Conservation (phyloP, 345 rosid genomes). For the Syzygium grande region DNA sequence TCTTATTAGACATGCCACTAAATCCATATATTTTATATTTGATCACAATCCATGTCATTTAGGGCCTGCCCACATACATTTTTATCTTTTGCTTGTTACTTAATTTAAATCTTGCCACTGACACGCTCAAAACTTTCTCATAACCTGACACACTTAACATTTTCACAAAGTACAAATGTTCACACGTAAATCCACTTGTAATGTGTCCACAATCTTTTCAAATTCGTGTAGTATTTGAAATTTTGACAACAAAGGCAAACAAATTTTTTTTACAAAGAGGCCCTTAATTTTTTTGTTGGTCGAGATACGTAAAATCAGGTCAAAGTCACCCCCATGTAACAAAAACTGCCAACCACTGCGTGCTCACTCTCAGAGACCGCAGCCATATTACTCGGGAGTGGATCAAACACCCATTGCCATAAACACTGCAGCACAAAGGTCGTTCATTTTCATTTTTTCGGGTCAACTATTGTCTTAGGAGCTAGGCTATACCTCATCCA, state of each 20-base stretch:
- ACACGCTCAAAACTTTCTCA: neutral
- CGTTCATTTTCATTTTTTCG: neutral
- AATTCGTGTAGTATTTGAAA: neutral
- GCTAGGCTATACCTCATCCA: neutral
- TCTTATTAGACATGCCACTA: neutral
- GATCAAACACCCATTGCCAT: neutral
- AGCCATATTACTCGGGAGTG: neutral
- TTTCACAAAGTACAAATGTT: neutral
- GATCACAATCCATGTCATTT: neutral
- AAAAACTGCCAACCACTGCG: neutral
- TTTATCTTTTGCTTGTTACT: neutral
- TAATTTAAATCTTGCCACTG: neutral
- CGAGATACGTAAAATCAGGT: neutral
- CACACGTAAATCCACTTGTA: fast-evolving
- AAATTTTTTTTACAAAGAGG: neutral
- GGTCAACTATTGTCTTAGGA: neutral
- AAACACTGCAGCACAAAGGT: neutral
- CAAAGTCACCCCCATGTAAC: neutral
- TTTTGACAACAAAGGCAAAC: neutral
- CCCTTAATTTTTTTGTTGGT: fast-evolving
- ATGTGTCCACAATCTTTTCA: neutral
- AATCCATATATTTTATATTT: neutral
- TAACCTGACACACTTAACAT: neutral
- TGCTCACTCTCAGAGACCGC: neutral
- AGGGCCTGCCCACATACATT: neutral